Conservation (phyloP, 1,284 basidiomycete genomes). For the Ustilago loliicola region DNA sequence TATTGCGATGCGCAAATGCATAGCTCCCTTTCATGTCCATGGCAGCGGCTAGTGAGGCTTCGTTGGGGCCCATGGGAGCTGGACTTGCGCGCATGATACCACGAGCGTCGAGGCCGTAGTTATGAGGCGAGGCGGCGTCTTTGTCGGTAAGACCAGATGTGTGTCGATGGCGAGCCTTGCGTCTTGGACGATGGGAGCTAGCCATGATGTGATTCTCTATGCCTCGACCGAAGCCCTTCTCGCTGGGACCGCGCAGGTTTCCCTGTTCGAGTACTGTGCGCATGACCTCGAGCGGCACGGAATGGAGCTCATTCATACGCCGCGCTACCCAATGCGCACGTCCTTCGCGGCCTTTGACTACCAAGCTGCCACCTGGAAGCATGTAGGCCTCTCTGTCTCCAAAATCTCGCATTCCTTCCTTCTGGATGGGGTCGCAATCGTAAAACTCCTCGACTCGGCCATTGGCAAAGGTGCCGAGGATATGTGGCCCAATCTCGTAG, state of each 20-base stretch:
- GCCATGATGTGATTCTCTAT: slow-evolving; percentile 69
- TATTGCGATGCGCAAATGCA: slow-evolving; percentile 52
- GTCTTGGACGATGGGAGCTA: slow-evolving; percentile 60
- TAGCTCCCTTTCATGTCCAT: slow-evolving; percentile 25
- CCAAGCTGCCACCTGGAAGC: slow-evolving; percentile 43
- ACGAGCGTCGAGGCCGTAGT: slow-evolving; percentile 37
- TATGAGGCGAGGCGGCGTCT: slow-evolving; percentile 23
- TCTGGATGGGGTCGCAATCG: slow-evolving; percentile 65
- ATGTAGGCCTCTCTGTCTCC: slow-evolving; percentile 55
- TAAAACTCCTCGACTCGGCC: slow-evolving; percentile 69
- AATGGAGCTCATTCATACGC: slow-evolving; percentile 69
- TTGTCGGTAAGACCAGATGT: slow-evolving; percentile 18
- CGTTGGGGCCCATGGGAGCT: slow-evolving; percentile 42
- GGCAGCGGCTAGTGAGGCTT: slow-evolving; percentile 32
- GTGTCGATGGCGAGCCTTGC: slow-evolving; percentile 41
- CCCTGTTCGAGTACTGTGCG: slow-evolving; percentile 68
- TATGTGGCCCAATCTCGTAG: slow-evolving; percentile 70
- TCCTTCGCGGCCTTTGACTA: slow-evolving; percentile 60
- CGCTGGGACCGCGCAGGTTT: slow-evolving; percentile 57
- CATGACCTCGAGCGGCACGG: slow-evolving; percentile 69
- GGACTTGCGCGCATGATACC: slow-evolving; percentile 52
- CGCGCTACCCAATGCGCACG: slow-evolving; percentile 67
- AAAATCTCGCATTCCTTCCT: slow-evolving; percentile 64
- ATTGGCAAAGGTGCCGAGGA: slow-evolving; percentile 69
- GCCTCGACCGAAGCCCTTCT: slow-evolving; percentile 66